Conservation (phyloP, 2,329 filamentous ascomycete species). For the Nemania sp. region DNA sequence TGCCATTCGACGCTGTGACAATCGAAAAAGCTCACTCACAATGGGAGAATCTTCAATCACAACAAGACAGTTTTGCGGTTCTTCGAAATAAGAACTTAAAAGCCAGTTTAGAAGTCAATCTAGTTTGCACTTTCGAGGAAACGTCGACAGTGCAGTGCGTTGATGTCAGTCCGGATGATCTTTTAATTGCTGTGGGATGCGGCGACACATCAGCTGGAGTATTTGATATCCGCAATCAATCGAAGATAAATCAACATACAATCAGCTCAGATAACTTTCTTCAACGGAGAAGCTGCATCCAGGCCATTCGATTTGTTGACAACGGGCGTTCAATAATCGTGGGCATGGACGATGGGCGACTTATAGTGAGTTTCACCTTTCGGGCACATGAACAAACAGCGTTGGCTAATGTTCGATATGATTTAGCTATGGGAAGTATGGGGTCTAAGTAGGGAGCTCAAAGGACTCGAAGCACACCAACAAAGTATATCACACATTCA, state of each 20-base stretch:
- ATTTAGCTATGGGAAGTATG: not conserved
- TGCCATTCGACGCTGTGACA: not conserved
- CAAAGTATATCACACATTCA: not conserved
- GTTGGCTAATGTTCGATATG: not conserved
- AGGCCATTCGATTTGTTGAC: not conserved
- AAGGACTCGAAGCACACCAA: not conserved
- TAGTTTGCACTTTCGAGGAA: not conserved
- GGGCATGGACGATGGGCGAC: not conserved
- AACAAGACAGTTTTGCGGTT: not conserved
- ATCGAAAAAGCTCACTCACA: not conserved
- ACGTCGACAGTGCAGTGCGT: not conserved
- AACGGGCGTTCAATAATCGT: not conserved
- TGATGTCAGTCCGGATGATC: conserved; percentile 8
- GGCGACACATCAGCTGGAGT: not conserved
- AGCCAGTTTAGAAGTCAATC: conserved; percentile 4
- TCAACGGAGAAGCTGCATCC: too few relatives aligned
- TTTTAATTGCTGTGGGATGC: not conserved
- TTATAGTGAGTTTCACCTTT: not conserved
- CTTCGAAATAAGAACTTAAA: conserved; percentile 2
- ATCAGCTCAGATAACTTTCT: not conserved
- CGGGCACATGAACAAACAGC: not conserved
- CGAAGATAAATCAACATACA: not conserved
- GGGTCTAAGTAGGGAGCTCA: not conserved
- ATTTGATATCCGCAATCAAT: conserved; percentile 1
- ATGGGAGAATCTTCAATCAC: not conserved